Percentiles rank a stretch among this genome's conserved stretches.
These are phyloP conservation scores for Gastrodia elata DNA, from an alignment of 106 monocot species.

Conservation along the genomic window DNA sequence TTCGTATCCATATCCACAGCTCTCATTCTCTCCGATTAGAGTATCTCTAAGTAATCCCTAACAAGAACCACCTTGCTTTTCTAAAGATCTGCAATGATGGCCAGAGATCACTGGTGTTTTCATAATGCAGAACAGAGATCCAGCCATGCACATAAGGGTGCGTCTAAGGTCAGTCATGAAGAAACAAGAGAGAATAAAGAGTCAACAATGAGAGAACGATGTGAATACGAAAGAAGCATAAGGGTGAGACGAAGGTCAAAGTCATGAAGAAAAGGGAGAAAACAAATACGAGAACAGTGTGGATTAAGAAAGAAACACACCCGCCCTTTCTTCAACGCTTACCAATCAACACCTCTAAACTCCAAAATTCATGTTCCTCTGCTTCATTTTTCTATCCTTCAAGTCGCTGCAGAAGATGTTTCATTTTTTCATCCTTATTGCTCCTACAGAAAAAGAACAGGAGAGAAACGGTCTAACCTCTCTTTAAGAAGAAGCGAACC, in stretches of 20 bases:
- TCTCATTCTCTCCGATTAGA: slow-evolving; percentile 16
- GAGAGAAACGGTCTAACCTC: background rate
- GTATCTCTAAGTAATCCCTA: background rate
- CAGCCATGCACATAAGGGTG: background rate
- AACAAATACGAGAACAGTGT: too few relatives aligned
- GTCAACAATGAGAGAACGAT: background rate
- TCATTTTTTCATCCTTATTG: too few relatives aligned
- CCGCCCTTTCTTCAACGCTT: background rate
- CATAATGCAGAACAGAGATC: background rate
- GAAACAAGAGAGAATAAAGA: background rate
- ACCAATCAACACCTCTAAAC: background rate
- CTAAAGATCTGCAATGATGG: background rate
- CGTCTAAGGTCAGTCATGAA: background rate
- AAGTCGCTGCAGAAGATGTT: background rate
- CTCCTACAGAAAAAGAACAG: background rate
- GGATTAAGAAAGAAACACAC: background rate
- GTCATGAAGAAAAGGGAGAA: background rate
- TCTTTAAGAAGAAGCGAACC: background rate
- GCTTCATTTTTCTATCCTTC: background rate
- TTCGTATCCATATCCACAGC: slow-evolving; percentile 43
- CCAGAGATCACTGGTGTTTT: background rate
- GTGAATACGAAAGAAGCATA: too few relatives aligned
- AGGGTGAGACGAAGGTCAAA: too few relatives aligned
- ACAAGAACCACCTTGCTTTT: background rate
- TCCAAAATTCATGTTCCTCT: background rate